A percentile compares a stretch with the other conserved stretches of the same genome.
phyloP scores from a whole-genome alignment of 805 yeast species.

The Ogataea sp. region DNA sequence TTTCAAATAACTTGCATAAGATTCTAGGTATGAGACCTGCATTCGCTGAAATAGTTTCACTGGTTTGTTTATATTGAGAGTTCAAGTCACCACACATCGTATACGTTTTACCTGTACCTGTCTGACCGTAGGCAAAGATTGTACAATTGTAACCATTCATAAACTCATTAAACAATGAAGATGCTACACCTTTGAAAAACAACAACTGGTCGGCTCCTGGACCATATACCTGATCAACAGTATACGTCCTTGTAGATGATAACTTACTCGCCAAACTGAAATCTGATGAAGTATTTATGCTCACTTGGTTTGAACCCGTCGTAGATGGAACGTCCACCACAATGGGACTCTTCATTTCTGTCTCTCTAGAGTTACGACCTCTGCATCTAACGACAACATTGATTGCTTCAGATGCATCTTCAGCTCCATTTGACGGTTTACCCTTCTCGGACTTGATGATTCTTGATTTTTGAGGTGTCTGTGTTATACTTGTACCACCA shows the following conservation, averaged over 20 bases:
- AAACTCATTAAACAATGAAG: conserved; percentile 41
- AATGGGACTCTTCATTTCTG: conserved; percentile 34
- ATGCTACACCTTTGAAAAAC: conserved; percentile 37
- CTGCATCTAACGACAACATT: conserved; percentile 51
- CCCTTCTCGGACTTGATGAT: no score
- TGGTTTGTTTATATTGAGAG: conserved; percentile 3
- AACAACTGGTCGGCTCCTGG: conserved; percentile 41
- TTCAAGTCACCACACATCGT: conserved; percentile 46
- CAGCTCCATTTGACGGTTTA: background rate
- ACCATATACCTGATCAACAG: conserved; percentile 50
- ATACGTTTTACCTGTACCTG: conserved; percentile 55
- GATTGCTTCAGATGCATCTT: conserved; percentile 16
- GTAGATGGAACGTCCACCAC: conserved; percentile 39
- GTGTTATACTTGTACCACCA: background rate
- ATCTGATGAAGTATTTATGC: conserved; percentile 18
- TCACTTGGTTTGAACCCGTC: conserved; percentile 16
- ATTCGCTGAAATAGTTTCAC: conserved; percentile 16
- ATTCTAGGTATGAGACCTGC: conserved; percentile 48
- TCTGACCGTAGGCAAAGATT: conserved; percentile 52
- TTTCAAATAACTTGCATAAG: conserved; percentile 31
- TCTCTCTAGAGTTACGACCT: conserved; percentile 37
- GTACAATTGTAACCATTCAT: conserved; percentile 46
- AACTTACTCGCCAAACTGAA: conserved; percentile 16
- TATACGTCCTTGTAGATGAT: conserved; percentile 29
- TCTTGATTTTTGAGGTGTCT: background rate